Evolutionary conservation across 2,329 filamentous ascomycete genomes (phyloP), one percentile per base, ranked within the genome.

Genomic region (Diaporthe velutina): DNA sequence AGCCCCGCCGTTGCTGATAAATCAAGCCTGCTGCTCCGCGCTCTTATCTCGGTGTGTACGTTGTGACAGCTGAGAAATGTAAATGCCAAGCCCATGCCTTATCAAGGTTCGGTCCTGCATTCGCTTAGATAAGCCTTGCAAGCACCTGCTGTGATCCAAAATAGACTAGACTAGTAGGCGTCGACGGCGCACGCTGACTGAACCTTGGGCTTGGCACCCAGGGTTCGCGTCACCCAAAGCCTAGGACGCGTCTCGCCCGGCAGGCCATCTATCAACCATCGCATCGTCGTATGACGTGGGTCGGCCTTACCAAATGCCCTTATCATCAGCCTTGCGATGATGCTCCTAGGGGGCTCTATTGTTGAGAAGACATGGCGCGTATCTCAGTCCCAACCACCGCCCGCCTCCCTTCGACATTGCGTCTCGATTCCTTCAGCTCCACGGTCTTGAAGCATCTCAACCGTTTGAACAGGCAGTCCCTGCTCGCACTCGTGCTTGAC

Each of bases 401-500:
- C 73, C 91, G 93, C 78, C 89, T 97, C 67, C 89, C 93, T n/a
- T 92, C 94, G 68, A 89, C 90, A 38, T 87, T 95, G 77, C 92
- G 92, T 78, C 88, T 96, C 80, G 89, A 92, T 74, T 86, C 93
- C 12, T 86, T 89, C 74, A 93, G 93, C 80, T 86, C 90, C 60
- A 87, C 91, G 40, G 89, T 95, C 66, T 82, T 89, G 77, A 95
- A 93, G 82, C 87, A 90, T 54, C 87, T 98, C 66, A 89, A 87
- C 75, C 92, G 92, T 72, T 88, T 97, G 25, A 93, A 94, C 2
- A 92, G 95, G 68, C 86, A 92, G 61, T 91, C 93, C 0, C 89
- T 98, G 30, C 84, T 97, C 35, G 90, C 91, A 0, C 88, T 98
- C 12, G 93, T 90, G 0, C 88, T 95, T 30, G 89, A 93, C 84